Conservation (phyloP, 805 yeast genomes). For the Saccharomycopsis babjevae region DNA sequence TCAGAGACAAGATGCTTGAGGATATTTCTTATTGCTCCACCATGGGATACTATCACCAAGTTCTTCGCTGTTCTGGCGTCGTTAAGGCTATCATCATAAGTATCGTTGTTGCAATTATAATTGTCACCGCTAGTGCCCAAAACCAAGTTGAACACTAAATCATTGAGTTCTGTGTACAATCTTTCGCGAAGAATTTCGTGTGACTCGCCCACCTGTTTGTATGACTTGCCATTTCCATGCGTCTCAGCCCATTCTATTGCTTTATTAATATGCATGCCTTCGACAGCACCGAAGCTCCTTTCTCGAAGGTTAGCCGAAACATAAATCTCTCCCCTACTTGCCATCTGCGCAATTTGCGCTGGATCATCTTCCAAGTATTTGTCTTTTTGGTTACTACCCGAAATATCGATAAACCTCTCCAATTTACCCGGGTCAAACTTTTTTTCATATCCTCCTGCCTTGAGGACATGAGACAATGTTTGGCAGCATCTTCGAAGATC, state of each 20-base stretch:
- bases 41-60: conserved; percentile 62
- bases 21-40: conserved; percentile 65
- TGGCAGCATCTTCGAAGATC: conserved; percentile 46
- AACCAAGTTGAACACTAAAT: conserved; percentile 30
- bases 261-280: conserved; percentile 61
- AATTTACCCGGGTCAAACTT: background rate
- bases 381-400: background rate
- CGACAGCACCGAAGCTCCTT: conserved; percentile 67
- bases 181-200: conserved; percentile 37
- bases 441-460: conserved; percentile 8
- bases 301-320: conserved; percentile 49
- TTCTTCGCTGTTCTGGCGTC: conserved; percentile 28
- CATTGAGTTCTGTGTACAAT: conserved; percentile 37
- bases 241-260: conserved; percentile 43
- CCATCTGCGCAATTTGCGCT: background rate
- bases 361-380: background rate
- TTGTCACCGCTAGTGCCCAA: conserved; percentile 20
- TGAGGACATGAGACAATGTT: conserved; percentile 40
- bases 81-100: background rate
- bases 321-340: background rate
- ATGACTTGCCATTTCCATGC: conserved; percentile 41
- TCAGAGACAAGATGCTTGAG: conserved; percentile 37
- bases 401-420: background rate
- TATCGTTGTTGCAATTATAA: conserved; percentile 8
- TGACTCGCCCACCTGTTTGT: conserved; percentile 59